Evolutionary conservation across 805 yeast species (phyloP).

Genomic region (Clavispora santaluciae): DNA sequence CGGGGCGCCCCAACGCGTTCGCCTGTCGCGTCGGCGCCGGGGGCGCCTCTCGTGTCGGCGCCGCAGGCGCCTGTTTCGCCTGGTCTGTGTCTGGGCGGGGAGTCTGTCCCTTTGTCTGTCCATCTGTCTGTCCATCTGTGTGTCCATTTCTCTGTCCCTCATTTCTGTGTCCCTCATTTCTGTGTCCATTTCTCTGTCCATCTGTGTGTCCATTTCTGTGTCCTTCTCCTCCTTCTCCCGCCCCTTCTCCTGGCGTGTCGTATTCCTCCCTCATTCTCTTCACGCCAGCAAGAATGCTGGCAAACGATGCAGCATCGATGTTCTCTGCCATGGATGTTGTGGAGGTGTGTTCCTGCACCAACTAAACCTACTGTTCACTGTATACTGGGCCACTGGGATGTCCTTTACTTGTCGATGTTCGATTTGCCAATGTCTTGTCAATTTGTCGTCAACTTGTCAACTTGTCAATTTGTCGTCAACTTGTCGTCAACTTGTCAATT

Average conservation of each 20-base stretch:
- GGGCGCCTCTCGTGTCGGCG: too few relatives aligned
- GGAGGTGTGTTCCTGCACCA: too few relatives aligned
- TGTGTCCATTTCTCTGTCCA: not conserved
- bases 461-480: not conserved
- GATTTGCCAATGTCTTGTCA: constrained; percentile 4
- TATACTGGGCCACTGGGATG: too few relatives aligned
- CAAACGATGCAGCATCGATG: constrained; percentile 61
- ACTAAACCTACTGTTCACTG: too few relatives aligned
- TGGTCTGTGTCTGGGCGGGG: too few relatives aligned
- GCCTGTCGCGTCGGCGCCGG: too few relatives aligned
- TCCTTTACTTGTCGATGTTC: too few relatives aligned
- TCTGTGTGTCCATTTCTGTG: not conserved
- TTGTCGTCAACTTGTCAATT: too few relatives aligned
- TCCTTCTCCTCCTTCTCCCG: not conserved
- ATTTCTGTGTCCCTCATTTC: not conserved
- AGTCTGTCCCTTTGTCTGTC: too few relatives aligned
- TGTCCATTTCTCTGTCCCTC: not conserved
- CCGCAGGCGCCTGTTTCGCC: too few relatives aligned
- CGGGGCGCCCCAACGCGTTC: not conserved
- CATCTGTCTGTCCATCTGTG: too few relatives aligned
- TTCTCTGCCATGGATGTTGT: constrained; percentile 7
- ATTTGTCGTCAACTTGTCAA: not conserved
- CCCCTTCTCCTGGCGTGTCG: constrained; percentile 10
- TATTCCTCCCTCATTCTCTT: constrained; percentile 49
- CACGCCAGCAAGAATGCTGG: constrained; percentile 69